Percentiles rank a stretch among this genome's conserved stretches.
Evolutionary conservation across 2,329 filamentous ascomycete species (phyloP).

Genomic region (Colletotrichum viniferum): DNA sequence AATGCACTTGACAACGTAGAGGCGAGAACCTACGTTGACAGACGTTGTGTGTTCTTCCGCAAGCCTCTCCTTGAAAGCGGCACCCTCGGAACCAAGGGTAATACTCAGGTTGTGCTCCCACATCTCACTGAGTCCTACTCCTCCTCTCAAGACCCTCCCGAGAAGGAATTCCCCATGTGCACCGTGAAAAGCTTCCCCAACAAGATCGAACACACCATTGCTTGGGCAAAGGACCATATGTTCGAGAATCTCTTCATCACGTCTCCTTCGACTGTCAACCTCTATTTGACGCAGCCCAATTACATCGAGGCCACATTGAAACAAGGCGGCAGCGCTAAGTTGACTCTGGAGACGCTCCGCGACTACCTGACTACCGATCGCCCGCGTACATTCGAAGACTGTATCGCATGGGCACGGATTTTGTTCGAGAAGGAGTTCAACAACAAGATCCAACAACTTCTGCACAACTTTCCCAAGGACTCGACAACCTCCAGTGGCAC

Average conservation of each 20-base stretch:
- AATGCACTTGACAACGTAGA: constrained; percentile 98
- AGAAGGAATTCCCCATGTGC: constrained; percentile 99
- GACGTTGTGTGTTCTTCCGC: constrained; percentile 96
- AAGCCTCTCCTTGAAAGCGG: constrained; percentile 96
- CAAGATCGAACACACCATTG: constrained; percentile 97
- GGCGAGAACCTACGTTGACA: constrained; percentile 93
- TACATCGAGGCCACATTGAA: constrained; percentile 88
- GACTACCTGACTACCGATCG: constrained; percentile 93
- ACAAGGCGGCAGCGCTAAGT: constrained; percentile 93
- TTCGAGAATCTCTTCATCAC: constrained; percentile 96
- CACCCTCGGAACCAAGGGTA: constrained; percentile 98
- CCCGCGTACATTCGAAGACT: constrained; percentile 92
- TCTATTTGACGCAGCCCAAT: constrained; percentile 90
- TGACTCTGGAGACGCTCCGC: constrained; percentile 86
- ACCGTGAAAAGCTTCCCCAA: constrained; percentile 97
- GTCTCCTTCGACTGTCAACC: constrained; percentile 90
- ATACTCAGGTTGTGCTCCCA: constrained; percentile 94
- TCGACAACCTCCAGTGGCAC: constrained; percentile 85
- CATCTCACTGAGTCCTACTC: constrained; percentile 96
- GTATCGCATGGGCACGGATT: constrained; percentile 91
- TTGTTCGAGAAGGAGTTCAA: constrained; percentile 97
- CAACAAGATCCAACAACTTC: constrained; percentile 92
- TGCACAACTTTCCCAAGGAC: constrained; percentile 98
- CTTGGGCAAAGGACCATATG: constrained; percentile 89
- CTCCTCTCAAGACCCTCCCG: constrained; percentile 90